Percentiles rank a stretch among this genome's conserved stretches.
These are phyloP conservation scores for Metarhizium sp. DNA, from an alignment of 2,329 filamentous ascomycete genomes.

Conservation along the genomic window DNA sequence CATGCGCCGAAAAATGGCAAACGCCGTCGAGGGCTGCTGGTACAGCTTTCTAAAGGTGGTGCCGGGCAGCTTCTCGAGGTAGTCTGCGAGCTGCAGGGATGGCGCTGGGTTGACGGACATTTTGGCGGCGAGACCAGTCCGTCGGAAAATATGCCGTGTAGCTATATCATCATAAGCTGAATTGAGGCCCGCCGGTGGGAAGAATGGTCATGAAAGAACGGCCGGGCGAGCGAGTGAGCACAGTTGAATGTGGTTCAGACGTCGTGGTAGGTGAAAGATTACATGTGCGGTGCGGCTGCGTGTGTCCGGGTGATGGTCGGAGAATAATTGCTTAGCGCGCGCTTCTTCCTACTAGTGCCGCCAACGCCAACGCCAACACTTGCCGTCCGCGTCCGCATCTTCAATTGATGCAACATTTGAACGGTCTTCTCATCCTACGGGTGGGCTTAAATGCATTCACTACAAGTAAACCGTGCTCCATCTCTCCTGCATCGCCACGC, in stretches of 20 bases:
- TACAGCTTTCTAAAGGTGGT: slow-evolving; percentile 88
- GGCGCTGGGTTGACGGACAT: slow-evolving; percentile 39
- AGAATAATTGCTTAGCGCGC: neutral
- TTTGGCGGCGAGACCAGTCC: slow-evolving; percentile 19
- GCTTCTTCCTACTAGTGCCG: too few species aligned
- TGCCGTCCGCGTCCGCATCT: too few species aligned
- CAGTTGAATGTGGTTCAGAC: neutral
- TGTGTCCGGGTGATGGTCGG: slow-evolving; percentile 6
- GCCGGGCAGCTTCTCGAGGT: slow-evolving; percentile 83
- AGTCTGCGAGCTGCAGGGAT: slow-evolving; percentile 65
- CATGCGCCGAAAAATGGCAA: slow-evolving; percentile 97
- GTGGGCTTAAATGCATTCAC: too few species aligned
- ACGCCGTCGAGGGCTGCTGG: slow-evolving; percentile 87
- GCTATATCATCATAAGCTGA: slow-evolving; percentile 10
- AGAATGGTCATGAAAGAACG: neutral
- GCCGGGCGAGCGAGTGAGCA: neutral
- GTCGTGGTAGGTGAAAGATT: neutral
- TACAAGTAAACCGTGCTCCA: too few species aligned
- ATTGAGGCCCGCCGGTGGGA: neutral
- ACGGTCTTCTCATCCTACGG: too few species aligned
- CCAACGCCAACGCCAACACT: too few species aligned
- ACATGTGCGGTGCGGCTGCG: neutral
- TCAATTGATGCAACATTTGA: too few species aligned
- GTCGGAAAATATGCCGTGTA: slow-evolving; percentile 8
- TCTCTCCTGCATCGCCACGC: too few species aligned